Conservation (phyloP, 345 rosid genomes). For the Eucalyptus marginata region DNA sequence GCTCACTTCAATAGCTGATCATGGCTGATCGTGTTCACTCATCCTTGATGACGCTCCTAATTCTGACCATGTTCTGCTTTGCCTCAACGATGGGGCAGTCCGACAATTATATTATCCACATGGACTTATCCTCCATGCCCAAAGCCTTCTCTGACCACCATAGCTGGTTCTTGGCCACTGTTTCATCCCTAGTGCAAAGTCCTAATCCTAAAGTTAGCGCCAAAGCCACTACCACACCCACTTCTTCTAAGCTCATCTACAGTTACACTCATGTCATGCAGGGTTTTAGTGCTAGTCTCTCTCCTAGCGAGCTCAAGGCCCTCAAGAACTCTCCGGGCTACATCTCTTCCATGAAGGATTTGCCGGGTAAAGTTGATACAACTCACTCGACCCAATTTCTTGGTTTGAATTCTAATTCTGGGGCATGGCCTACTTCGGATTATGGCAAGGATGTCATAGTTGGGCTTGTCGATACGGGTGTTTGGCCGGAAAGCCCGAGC, state of each 20-base stretch:
- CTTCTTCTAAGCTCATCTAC: slow-evolving; percentile 11
- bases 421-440: slow-evolving; percentile 25
- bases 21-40: neutral
- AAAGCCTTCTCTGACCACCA: slow-evolving; percentile 14
- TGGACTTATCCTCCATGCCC: slow-evolving; percentile 37
- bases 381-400: slow-evolving; percentile 26
- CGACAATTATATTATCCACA: slow-evolving; percentile 28
- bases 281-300: slow-evolving; percentile 36
- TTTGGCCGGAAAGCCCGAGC: slow-evolving; percentile 45
- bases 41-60: neutral
- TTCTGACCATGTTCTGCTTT: neutral
- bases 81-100: neutral
- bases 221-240: neutral
- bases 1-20: neutral
- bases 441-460: slow-evolving; percentile 27
- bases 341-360: slow-evolving; percentile 18
- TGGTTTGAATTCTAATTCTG: slow-evolving; percentile 8
- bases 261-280: slow-evolving; percentile 21
- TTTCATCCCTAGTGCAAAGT: slow-evolving; percentile 2
- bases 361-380: slow-evolving; percentile 20
- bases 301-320: slow-evolving; percentile 14
- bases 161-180: slow-evolving; percentile 20
- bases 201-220: neutral
- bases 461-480: slow-evolving; percentile 32
- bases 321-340: slow-evolving; percentile 22